Percentiles rank a stretch among this genome's conserved stretches.
These are phyloP conservation scores for Penicillium bovifimosum DNA, from an alignment of 495 filamentous ascomycete genomes.

Conservation along the genomic window DNA sequence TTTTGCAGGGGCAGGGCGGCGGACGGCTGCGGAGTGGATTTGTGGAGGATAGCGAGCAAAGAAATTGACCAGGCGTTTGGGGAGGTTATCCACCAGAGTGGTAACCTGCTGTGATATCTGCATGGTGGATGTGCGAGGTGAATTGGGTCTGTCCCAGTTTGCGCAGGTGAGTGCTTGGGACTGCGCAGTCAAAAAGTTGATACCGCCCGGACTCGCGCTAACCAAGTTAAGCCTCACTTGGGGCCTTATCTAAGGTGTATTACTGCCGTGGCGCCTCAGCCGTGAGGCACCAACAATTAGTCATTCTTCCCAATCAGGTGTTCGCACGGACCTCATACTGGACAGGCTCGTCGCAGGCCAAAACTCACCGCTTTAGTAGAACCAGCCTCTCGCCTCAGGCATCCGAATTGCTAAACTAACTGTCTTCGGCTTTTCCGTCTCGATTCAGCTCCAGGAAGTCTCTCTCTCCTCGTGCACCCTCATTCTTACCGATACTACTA, in stretches of 20 bases:
- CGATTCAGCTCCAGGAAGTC: conserved; percentile 6
- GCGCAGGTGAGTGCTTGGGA: neutral
- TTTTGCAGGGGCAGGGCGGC: conserved; percentile 33
- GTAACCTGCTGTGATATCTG: conserved; percentile 7
- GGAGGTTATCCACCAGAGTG: conserved; percentile 33
- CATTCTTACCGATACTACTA: conserved; percentile 14
- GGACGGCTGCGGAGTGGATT: conserved; percentile 37
- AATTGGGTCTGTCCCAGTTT: neutral
- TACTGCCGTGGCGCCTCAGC: neutral
- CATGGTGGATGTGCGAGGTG: conserved; percentile 21
- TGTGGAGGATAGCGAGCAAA: conserved; percentile 82
- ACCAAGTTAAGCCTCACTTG: neutral
- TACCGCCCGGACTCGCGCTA: neutral
- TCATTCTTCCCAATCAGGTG: neutral
- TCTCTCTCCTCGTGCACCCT: neutral
- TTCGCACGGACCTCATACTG: too few relatives aligned
- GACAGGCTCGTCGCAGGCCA: too few relatives aligned
- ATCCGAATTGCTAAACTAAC: conserved; percentile 3
- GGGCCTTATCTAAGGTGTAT: neutral
- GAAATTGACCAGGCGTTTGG: conserved; percentile 74
- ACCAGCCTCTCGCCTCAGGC: conserved; percentile 1
- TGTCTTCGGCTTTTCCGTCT: conserved; percentile 16
- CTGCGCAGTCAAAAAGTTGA: conserved; percentile 17
- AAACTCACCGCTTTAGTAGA: too few relatives aligned
- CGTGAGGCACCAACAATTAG: neutral